A percentile compares a stretch with the other conserved stretches of the same genome.
These are phyloP conservation scores for Candida caryicola DNA, from an alignment of 805 yeast species.

Conservation along the genomic window DNA sequence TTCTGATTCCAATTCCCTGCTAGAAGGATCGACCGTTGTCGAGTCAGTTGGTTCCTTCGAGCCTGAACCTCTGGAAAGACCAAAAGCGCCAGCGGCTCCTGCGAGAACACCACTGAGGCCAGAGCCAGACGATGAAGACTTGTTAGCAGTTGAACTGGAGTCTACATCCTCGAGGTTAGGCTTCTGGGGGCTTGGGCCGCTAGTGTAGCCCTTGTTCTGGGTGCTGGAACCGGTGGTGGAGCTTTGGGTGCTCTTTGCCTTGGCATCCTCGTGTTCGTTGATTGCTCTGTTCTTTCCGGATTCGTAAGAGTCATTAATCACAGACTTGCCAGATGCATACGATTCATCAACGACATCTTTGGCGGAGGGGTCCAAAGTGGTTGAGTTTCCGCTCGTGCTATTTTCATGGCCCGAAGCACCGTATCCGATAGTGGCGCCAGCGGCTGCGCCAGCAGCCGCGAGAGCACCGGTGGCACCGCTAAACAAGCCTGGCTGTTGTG, in stretches of 20 bases:
- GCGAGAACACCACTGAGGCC: constrained; percentile 13
- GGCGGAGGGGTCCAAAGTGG: too few species aligned
- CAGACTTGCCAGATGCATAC: constrained; percentile 9
- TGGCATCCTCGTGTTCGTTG: not conserved
- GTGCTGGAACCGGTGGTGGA: too few species aligned
- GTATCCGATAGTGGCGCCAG: constrained; percentile 1
- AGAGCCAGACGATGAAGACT: constrained; percentile 1
- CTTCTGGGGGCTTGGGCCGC: not conserved
- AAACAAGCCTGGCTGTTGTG: constrained; percentile 11
- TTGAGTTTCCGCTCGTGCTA: too few species aligned
- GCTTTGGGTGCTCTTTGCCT: not conserved
- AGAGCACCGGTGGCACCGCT: constrained; percentile 16
- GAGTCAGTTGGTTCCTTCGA: constrained; percentile 5
- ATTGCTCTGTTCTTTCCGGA: not conserved
- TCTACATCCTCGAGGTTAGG: not conserved
- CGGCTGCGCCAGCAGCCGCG: constrained; percentile 10
- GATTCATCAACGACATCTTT: constrained; percentile 8
- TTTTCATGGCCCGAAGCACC: too few species aligned
- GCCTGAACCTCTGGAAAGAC: constrained; percentile 7
- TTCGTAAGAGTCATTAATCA: not conserved
- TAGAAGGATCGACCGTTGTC: too few species aligned
- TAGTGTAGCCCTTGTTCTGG: too few species aligned
- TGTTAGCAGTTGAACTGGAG: not conserved
- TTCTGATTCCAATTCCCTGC: too few species aligned
- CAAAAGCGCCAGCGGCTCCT: constrained; percentile 17